Evolutionary conservation across 306 rosid genomes (phyloP).

Genomic region (Vigna radiata): DNA sequence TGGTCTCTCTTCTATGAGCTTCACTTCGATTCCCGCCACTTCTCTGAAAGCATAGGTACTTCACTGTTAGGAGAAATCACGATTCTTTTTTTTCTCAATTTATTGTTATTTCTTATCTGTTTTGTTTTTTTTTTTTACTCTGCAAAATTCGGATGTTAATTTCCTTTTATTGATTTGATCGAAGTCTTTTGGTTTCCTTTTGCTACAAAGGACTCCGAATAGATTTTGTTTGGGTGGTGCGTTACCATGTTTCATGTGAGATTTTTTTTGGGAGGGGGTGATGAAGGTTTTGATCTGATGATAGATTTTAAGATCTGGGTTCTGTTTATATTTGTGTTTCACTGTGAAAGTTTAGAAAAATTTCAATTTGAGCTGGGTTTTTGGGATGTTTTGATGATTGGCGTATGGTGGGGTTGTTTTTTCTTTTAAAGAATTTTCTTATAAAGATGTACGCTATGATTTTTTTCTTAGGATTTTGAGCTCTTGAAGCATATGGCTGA

Average conservation of each 20-base stretch:
- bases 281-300: conserved; percentile 58
- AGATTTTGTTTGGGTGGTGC: conserved; percentile 34
- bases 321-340: conserved; percentile 46
- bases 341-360: conserved; percentile 45
- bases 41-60: conserved; percentile 65
- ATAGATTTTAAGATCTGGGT: conserved; percentile 72
- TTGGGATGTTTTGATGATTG: conserved; percentile 49
- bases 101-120: not conserved
- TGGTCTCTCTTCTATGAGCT: conserved; percentile 66
- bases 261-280: conserved; percentile 4
- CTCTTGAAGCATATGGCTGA: conserved; percentile 68
- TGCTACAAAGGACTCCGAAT: conserved; percentile 35
- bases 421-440: not conserved
- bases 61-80: conserved; percentile 31
- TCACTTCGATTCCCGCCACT: conserved; percentile 82
- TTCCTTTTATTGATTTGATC: conserved; percentile 44
- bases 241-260: conserved; percentile 36
- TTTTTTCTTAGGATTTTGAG: conserved; percentile 57
- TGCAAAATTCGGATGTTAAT: conserved; percentile 40
- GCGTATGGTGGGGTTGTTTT: conserved; percentile 34
- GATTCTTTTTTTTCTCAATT: conserved; percentile 11
- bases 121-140: not conserved
- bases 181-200: conserved; percentile 41
- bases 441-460: conserved; percentile 27
- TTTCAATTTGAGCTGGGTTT: conserved; percentile 44